phyloP scores from a whole-genome alignment of 345 rosid species.

The Viola odorata region DNA sequence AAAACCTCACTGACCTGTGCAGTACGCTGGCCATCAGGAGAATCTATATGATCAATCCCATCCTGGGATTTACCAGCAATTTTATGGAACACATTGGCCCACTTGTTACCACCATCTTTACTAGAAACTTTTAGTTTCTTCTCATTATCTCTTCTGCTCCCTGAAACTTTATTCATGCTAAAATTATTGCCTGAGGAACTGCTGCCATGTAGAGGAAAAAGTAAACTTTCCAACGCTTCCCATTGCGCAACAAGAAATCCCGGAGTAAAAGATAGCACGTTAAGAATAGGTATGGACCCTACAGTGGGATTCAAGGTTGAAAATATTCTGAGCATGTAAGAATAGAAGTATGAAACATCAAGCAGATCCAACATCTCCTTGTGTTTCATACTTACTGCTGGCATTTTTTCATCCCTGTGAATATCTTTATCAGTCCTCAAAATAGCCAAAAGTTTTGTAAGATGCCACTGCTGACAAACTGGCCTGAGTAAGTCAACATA shows the following conservation, averaged over 20 bases:
- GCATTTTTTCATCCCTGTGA: constrained; percentile 22
- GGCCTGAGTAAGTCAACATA: constrained; percentile 63
- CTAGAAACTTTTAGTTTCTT: constrained; percentile 43
- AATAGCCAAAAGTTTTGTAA: constrained; percentile 57
- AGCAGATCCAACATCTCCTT: constrained; percentile 45
- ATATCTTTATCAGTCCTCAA: constrained; percentile 32
- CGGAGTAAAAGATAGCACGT: constrained; percentile 85
- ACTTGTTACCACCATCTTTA: constrained; percentile 63
- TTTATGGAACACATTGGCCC: constrained; percentile 65
- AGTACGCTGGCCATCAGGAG: constrained; percentile 31
- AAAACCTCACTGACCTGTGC: constrained; percentile 36
- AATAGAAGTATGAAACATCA: constrained; percentile 72
- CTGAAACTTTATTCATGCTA: constrained; percentile 26
- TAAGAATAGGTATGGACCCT: constrained; percentile 80
- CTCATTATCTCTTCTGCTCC: constrained; percentile 32
- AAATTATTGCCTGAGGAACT: constrained; percentile 14
- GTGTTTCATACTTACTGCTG: constrained; percentile 23
- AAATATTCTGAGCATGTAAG: constrained; percentile 75
- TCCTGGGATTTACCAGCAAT: constrained; percentile 67
- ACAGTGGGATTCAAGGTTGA: constrained; percentile 47
- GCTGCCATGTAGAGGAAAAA: constrained; percentile 36
- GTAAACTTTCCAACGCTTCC: constrained; percentile 51
- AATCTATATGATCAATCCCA: constrained; percentile 25
- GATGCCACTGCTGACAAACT: constrained; percentile 91
- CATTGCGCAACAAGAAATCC: constrained; percentile 63